Conservation (phyloP, 176 grass and related monocot species). For the Oryza longistaminata region DNA sequence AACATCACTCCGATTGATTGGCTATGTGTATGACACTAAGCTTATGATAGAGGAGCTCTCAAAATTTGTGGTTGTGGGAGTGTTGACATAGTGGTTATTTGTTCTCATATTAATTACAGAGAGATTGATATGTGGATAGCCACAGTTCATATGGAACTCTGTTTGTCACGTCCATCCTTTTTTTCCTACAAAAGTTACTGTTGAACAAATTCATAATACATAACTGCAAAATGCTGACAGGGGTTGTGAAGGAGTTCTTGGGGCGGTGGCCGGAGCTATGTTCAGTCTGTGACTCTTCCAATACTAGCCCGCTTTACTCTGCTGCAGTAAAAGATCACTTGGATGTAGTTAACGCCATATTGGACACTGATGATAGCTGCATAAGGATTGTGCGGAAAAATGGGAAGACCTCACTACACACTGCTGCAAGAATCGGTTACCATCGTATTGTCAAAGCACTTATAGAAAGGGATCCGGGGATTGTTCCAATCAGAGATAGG, state of each 20-base stretch:
- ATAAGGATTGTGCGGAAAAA: constrained; percentile 86
- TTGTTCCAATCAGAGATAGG: constrained; percentile 82
- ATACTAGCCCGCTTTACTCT: constrained; percentile 87
- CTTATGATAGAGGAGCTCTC: neutral
- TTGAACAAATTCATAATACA: neutral
- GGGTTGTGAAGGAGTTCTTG: constrained; percentile 79
- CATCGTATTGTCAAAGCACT: constrained; percentile 79
- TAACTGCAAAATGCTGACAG: constrained; percentile 41
- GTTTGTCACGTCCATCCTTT: neutral
- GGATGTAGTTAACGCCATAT: constrained; percentile 85
- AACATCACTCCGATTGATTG: neutral
- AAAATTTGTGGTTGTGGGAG: neutral
- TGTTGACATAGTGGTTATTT: neutral
- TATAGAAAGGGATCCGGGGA: constrained; percentile 69
- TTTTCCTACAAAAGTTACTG: neutral
- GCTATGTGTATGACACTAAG: neutral
- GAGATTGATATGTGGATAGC: neutral
- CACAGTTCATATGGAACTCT: neutral
- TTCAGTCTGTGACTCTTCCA: constrained; percentile 72
- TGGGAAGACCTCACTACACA: constrained; percentile 88
- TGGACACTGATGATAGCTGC: constrained; percentile 60
- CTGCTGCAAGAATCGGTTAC: constrained; percentile 73
- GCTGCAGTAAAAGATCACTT: constrained; percentile 88
- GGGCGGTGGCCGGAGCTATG: constrained; percentile 68
- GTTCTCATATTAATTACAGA: neutral